Evolutionary conservation across 306 rosid genomes (phyloP).

Genomic region (Castanopsis chinensis): DNA sequence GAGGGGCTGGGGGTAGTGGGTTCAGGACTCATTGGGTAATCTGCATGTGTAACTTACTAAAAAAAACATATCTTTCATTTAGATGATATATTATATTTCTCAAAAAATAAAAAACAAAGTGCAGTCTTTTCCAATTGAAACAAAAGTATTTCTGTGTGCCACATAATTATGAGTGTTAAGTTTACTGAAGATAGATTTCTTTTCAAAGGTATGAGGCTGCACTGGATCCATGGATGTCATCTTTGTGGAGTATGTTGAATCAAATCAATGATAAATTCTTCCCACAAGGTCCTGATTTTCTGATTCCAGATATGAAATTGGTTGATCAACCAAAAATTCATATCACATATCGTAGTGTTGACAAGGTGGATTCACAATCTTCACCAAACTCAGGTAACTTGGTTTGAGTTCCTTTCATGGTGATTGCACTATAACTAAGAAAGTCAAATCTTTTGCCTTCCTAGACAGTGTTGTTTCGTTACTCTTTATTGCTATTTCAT

Average conservation of each 20-base stretch:
- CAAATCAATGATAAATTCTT: conserved; percentile 51
- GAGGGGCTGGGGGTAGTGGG: too few species aligned
- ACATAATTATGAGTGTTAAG: neutral
- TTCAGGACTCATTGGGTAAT: too few species aligned
- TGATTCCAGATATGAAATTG: conserved; percentile 40
- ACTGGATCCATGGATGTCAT: conserved; percentile 90
- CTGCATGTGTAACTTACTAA: too few species aligned
- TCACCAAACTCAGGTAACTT: conserved; percentile 56
- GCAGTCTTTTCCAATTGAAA: neutral
- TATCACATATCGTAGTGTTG: conserved; percentile 53
- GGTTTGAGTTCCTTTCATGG: conserved; percentile 12
- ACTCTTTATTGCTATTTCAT: neutral
- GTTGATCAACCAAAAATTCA: conserved; percentile 64
- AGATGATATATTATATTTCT: too few species aligned
- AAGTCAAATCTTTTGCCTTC: neutral
- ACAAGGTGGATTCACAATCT: conserved; percentile 41
- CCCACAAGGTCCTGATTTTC: conserved; percentile 58
- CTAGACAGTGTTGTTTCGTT: neutral
- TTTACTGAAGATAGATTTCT: conserved; percentile 18
- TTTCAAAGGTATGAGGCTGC: conserved; percentile 80
- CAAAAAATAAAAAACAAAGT: too few species aligned
- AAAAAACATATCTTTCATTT: too few species aligned
- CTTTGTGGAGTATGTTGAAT: conserved; percentile 64
- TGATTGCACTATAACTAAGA: neutral
- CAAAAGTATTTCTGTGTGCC: neutral